Percentiles rank a stretch among this genome's conserved stretches.
phyloP scores from a whole-genome alignment of 2,329 filamentous ascomycete species.

The Apiospora arundinis region DNA sequence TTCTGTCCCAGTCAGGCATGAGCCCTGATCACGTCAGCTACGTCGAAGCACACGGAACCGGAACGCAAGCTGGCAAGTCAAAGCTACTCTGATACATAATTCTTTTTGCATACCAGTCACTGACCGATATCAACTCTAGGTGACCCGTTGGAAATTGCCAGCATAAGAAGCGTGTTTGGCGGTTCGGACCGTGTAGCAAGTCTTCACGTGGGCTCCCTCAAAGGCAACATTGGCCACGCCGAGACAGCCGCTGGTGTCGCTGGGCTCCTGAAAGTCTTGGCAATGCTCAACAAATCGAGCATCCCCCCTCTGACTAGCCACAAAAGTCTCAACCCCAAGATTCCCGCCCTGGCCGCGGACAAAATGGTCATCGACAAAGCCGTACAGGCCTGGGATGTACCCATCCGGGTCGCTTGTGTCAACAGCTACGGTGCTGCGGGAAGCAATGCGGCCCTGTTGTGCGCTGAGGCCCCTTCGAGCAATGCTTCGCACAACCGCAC shows the following conservation, averaged over 20 bases:
- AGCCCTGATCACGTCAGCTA: neutral
- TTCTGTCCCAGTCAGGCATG: conserved; percentile 29
- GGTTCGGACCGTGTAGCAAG: conserved; percentile 4
- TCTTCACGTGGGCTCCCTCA: conserved; percentile 37
- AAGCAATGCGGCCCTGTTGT: conserved; percentile 39
- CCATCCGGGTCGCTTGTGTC: conserved; percentile 35
- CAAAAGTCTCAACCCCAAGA: conserved; percentile 37
- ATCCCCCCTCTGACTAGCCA: conserved; percentile 36
- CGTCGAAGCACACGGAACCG: conserved; percentile 54
- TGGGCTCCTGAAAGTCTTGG: conserved; percentile 39
- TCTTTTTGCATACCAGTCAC: conserved; percentile 41
- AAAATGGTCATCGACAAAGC: conserved; percentile 30
- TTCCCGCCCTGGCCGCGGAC: conserved; percentile 26
- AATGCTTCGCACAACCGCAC: neutral
- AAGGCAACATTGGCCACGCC: conserved; percentile 40
- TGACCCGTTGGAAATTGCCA: conserved; percentile 35
- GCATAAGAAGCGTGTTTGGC: conserved; percentile 30
- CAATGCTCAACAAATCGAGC: conserved; percentile 38
- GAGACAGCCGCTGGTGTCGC: conserved; percentile 39
- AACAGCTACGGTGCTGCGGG: conserved; percentile 47
- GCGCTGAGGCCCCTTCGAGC: neutral
- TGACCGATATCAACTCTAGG: conserved; percentile 34
- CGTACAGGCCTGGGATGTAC: conserved; percentile 32
- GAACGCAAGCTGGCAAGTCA: conserved; percentile 45
- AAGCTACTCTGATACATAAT: conserved; percentile 38